Evolutionary conservation across 257 asterid species (phyloP).

Genomic region (Solanum boliviense): DNA sequence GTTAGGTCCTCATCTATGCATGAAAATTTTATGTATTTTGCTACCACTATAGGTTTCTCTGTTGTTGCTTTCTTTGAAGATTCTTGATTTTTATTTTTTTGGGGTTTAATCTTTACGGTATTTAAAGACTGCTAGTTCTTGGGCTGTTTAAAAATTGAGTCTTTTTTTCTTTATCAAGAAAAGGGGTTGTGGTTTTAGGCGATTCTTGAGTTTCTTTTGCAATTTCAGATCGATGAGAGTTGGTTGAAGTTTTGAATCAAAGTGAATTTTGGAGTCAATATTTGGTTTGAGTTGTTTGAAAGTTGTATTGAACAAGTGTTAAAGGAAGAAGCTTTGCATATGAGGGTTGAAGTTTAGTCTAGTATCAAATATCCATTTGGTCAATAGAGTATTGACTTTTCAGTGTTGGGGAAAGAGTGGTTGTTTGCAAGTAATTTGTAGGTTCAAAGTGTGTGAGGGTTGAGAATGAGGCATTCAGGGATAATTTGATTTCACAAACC

Average conservation of each 20-base stretch:
- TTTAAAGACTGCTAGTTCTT: constrained; percentile 18
- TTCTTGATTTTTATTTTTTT: neutral
- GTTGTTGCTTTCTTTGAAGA: neutral
- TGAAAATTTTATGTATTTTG: neutral
- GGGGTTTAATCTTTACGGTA: neutral
- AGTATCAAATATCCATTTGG: neutral
- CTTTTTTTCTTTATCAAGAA: neutral
- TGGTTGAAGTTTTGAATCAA: neutral
- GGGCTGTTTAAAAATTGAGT: constrained; percentile 8
- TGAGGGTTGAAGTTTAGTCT: constrained; percentile 7
- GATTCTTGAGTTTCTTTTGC: neutral
- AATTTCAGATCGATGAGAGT: constrained; percentile 11
- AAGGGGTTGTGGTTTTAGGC: neutral
- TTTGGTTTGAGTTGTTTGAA: neutral
- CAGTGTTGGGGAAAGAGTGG: constrained; percentile 3
- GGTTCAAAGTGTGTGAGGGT: neutral
- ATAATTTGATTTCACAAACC: constrained; percentile 27
- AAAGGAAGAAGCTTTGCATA: constrained; percentile 1
- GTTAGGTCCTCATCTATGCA: constrained; percentile 3
- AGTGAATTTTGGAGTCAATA: neutral
- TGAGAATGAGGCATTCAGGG: constrained; percentile 41
- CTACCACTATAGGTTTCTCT: neutral
- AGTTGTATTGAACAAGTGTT: constrained; percentile 6
- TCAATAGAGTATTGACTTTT: neutral
- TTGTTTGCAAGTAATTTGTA: constrained; percentile 5